These are phyloP conservation scores for Staphylotrichum tortipilum DNA, from an alignment of 495 filamentous ascomycete genomes.

Conservation along the genomic window DNA sequence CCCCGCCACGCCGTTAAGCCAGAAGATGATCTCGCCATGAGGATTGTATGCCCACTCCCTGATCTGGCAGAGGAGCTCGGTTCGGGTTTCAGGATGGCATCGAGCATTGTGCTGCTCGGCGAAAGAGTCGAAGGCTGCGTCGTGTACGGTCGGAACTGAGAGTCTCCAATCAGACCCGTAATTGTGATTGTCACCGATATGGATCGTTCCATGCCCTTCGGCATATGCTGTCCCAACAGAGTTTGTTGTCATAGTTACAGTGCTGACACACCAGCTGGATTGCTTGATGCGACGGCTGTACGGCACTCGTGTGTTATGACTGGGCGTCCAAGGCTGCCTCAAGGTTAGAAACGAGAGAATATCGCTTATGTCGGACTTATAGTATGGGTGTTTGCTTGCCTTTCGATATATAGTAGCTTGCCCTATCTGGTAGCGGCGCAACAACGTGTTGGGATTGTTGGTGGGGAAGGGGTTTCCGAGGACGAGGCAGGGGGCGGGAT, in stretches of 20 bases:
- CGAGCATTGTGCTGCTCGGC: constrained; percentile 20
- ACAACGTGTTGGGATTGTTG: no score
- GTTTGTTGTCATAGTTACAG: background rate
- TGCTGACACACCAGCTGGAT: background rate
- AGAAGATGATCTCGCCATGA: constrained; percentile 28
- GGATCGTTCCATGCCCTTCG: background rate
- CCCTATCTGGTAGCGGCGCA: no score
- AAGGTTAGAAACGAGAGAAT: no score
- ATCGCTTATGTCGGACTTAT: no score
- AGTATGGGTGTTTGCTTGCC: no score
- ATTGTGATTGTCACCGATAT: background rate
- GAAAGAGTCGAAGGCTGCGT: constrained; percentile 22
- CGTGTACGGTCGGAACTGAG: constrained; percentile 4
- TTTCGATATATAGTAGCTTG: no score
- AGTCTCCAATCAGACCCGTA: no score
- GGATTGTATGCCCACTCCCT: constrained; percentile 7
- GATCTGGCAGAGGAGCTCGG: constrained; percentile 17
- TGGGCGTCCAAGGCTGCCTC: no score
- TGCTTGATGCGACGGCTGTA: no score
- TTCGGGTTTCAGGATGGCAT: constrained; percentile 23
- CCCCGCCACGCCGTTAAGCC: constrained; percentile 38
- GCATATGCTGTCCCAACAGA: background rate
- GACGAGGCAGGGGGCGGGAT: background rate
- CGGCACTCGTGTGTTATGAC: no score
- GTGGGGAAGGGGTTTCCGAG: background rate